Conservation (phyloP, 495 filamentous ascomycete genomes). For the Hypoxylon fuscum region DNA sequence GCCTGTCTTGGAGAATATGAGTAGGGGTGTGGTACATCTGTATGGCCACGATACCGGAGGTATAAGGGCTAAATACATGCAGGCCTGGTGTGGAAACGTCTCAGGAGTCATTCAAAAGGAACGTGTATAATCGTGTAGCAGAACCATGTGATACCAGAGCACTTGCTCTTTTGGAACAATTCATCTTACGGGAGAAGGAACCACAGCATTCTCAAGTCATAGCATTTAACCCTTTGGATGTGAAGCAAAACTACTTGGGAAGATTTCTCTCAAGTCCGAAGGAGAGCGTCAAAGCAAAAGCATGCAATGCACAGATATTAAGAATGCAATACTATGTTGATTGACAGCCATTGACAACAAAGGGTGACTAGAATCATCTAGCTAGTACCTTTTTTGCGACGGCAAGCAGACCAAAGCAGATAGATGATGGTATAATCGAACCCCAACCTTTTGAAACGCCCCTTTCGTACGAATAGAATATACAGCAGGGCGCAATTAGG, state of each 20-base stretch:
- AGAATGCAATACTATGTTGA: no score
- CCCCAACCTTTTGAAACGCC: constrained; percentile 30
- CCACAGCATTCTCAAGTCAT: neutral
- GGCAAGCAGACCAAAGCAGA: constrained; percentile 10
- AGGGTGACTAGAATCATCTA: constrained; percentile 3
- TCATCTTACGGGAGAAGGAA: constrained; percentile 18
- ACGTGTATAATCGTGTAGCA: constrained; percentile 21
- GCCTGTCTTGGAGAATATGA: no score
- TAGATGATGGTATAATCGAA: constrained; percentile 32
- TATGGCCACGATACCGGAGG: neutral
- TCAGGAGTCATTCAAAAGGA: constrained; percentile 1
- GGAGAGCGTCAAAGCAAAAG: no score
- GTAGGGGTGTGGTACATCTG: no score
- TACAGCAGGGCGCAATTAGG: constrained; percentile 44
- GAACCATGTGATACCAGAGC: constrained; percentile 34
- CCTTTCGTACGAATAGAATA: constrained; percentile 14
- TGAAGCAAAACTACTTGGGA: no score
- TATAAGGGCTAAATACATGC: neutral
- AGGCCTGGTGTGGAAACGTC: constrained; percentile 1
- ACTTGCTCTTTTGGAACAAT: constrained; percentile 28
- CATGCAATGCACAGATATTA: no score
- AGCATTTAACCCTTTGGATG: neutral
- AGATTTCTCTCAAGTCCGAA: no score
- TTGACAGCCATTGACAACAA: constrained; percentile 2
- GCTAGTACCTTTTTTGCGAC: neutral